A percentile compares a stretch with the other conserved stretches of the same genome.
phyloP scores from a whole-genome alignment of 331 rosid species.

The Malus hybrid region DNA sequence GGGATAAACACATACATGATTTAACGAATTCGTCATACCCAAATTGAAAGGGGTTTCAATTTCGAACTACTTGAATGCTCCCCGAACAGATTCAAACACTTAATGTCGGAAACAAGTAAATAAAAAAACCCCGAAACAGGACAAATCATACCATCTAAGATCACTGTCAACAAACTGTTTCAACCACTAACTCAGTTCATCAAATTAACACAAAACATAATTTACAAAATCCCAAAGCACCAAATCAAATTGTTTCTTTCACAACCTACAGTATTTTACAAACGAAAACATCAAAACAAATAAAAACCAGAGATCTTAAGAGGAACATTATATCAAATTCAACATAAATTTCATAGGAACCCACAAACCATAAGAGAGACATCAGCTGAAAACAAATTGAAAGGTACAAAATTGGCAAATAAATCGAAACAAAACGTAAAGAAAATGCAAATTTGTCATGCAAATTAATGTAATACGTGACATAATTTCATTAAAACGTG shows the following conservation, averaged over 20 bases:
- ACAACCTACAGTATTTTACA: too few species aligned
- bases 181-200: background rate
- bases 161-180: too few species aligned
- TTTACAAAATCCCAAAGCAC: too few species aligned
- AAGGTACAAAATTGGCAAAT: background rate
- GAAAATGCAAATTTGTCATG: slow-evolving; percentile 2
- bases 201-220: background rate
- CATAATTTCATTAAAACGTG: background rate
- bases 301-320: background rate
- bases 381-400: background rate
- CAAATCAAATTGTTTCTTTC: background rate
- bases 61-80: background rate
- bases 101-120: background rate
- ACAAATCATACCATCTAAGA: too few species aligned
- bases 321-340: background rate
- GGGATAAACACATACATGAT: background rate
- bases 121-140: too few species aligned
- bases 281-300: background rate
- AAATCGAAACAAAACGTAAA: background rate
- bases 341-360: background rate
- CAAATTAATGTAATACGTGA: background rate
- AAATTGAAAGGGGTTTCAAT: background rate
- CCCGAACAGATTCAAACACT: background rate
- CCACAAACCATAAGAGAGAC: background rate
- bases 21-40: background rate